A percentile compares a stretch with the other conserved stretches of the same genome.
These are phyloP conservation scores for Arthrocladium fulminans DNA, from an alignment of 2,329 filamentous ascomycete species.

Conservation along the genomic window DNA sequence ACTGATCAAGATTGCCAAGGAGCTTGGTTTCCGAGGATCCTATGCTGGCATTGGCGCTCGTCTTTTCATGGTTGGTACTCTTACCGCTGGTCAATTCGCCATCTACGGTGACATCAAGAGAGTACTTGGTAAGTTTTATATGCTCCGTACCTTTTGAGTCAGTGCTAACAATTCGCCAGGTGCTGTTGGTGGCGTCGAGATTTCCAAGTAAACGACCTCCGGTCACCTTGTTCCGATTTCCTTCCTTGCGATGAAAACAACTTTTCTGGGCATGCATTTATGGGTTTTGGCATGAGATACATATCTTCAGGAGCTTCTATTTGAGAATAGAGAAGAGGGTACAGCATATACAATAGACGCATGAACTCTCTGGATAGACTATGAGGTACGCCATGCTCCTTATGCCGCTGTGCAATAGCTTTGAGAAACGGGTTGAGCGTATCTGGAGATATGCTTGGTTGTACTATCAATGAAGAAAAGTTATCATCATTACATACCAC, in stretches of 20 bases:
- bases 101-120: slow-evolving; percentile 63
- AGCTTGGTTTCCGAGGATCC: slow-evolving; percentile 70
- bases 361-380: not conserved
- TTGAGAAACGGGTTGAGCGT: not conserved
- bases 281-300: not conserved
- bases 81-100: slow-evolving; percentile 75
- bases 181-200: slow-evolving; percentile 68
- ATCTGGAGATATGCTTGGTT: not conserved
- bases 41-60: slow-evolving; percentile 75
- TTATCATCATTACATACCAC: not conserved
- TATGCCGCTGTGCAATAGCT: not conserved
- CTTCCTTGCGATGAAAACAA: not conserved
- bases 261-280: slow-evolving; percentile 7
- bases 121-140: slow-evolving; percentile 19
- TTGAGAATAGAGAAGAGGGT: slow-evolving; percentile 3
- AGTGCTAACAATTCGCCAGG: slow-evolving; percentile 55
- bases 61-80: slow-evolving; percentile 65
- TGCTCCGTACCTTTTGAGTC: slow-evolving; percentile 8
- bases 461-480: slow-evolving; percentile 7
- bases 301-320: not conserved
- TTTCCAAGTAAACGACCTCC: slow-evolving; percentile 38
- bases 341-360: not conserved
- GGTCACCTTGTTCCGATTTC: not conserved
- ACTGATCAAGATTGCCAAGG: slow-evolving; percentile 78
- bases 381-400: not conserved